Evolutionary conservation across 1,284 basidiomycete genomes (phyloP).

Genomic region (Fomitiporia mediterranea): DNA sequence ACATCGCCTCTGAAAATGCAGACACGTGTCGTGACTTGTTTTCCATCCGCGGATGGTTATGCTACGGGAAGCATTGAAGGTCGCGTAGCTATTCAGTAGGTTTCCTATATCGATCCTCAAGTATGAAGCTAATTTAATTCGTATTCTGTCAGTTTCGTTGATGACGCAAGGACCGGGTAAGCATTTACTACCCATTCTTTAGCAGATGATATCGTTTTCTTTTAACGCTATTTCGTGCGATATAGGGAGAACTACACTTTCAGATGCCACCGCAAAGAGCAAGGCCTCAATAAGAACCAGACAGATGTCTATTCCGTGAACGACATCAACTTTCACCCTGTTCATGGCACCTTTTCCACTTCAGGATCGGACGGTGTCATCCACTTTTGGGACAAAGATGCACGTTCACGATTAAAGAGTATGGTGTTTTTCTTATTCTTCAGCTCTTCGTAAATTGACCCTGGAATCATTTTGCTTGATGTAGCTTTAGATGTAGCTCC

Average conservation of each 20-base stretch:
- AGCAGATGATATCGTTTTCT: too few species aligned
- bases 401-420: slow-evolving; percentile 87
- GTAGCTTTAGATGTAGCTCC: slow-evolving; percentile 67
- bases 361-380: slow-evolving; percentile 74
- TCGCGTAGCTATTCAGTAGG: slow-evolving; percentile 92
- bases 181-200: too few species aligned
- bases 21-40: slow-evolving; percentile 86
- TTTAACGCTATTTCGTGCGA: slow-evolving; percentile 33
- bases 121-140: slow-evolving; percentile 1
- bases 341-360: slow-evolving; percentile 92
- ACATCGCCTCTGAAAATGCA: slow-evolving; percentile 91
- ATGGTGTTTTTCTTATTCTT: slow-evolving; percentile 28
- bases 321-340: slow-evolving; percentile 86
- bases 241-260: slow-evolving; percentile 95
- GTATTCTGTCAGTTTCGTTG: slow-evolving; percentile 57
- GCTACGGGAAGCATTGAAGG: slow-evolving; percentile 95
- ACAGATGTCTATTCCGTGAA: slow-evolving; percentile 90
- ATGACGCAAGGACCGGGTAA: slow-evolving; percentile 70
- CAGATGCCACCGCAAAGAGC: slow-evolving; percentile 89
- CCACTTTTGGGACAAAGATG: slow-evolving; percentile 89
- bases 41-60: slow-evolving; percentile 78
- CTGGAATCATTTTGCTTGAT: slow-evolving; percentile 12
- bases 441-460: slow-evolving; percentile 1
- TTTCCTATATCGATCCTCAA: slow-evolving; percentile 20
- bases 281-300: slow-evolving; percentile 63